Conservation (phyloP, 2,329 filamentous ascomycete genomes). For the Lojkania enalia region DNA sequence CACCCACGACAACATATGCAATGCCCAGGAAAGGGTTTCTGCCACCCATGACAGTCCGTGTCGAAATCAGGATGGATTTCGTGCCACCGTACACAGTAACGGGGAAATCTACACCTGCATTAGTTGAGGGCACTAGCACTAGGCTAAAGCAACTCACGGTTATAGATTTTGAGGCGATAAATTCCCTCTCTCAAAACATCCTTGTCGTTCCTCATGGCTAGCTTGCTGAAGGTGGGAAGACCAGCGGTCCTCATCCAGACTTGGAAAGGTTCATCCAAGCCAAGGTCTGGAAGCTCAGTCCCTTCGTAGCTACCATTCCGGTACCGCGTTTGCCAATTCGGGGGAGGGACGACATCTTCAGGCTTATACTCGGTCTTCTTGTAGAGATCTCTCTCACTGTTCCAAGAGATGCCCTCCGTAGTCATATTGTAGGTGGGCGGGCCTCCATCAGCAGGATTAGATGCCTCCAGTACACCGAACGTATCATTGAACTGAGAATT, state of each 20-base stretch:
- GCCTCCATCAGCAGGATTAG: conserved; percentile 54
- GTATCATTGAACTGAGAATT: conserved; percentile 98
- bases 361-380: conserved; percentile 67
- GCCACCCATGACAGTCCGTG: conserved; percentile 88
- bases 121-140: no score
- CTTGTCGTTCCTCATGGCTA: conserved; percentile 80
- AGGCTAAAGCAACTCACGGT: conserved; percentile 80
- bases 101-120: conserved; percentile 79
- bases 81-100: conserved; percentile 79
- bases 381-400: conserved; percentile 79
- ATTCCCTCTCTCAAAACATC: conserved; percentile 67
- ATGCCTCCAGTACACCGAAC: conserved; percentile 66
- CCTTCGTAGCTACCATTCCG: conserved; percentile 67
- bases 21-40: conserved; percentile 96
- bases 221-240: conserved; percentile 90
- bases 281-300: conserved; percentile 71
- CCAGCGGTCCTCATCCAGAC: conserved; percentile 99
- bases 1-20: conserved; percentile 91
- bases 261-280: conserved; percentile 82
- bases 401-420: conserved; percentile 81
- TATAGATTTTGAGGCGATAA: conserved; percentile 76
- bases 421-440: conserved; percentile 69
- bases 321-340: conserved; percentile 78
- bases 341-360: conserved; percentile 74
- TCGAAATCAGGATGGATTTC: conserved; percentile 88